Evolutionary conservation across 768 basidiomycete species (phyloP), one percentile per base, ranked within the genome.

Genomic region (Basidioascus undulatus): DNA sequence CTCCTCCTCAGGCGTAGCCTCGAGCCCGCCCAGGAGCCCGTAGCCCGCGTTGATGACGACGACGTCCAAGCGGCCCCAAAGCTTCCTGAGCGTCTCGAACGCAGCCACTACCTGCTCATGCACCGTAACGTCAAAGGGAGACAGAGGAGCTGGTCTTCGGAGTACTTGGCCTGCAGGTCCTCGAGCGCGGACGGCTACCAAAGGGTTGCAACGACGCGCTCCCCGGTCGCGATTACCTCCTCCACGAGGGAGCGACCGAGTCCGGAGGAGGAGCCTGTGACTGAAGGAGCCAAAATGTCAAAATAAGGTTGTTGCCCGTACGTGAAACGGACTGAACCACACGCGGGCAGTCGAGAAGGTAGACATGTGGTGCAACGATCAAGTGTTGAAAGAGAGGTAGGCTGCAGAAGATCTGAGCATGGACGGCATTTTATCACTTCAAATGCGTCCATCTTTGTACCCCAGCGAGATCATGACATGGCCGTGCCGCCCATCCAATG

Each of bases 11-110:
- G 49, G 49, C 42, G 57, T 54, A 15, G 52, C 57, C 49, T 67
- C 66, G 20, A 58, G 51, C 45, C 65, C 63, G 15, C 51, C 52
- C 15, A 59, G 38, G 23, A 59, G 40, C 7, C 44, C 52, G 32
- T 46, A 47, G 31, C 45, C 54, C 45, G 66, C 65, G 43, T 67
- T 68, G 47, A 61, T 66, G 45, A 62, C 58, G 5, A 67, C 65
- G 37, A 66, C 51, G 39, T 67, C 67, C 13, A 66, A 46, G 24
- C 59, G 52, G 5, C 63, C 64, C 49, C 66, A 67, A 12, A 46
- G 47, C 23, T 54, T 49, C 31, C 58, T 44, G 0, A 59, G 57
- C 34, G 47, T 44, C 12, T 45, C 48, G 43, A 67, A 68, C 0
- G 57, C 62, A 6, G 47, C 47, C 8, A 28, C 45, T 37, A 65